These are phyloP conservation scores for Colletotrichum theobromicola DNA, from an alignment of 2,329 filamentous ascomycete species.

Conservation along the genomic window DNA sequence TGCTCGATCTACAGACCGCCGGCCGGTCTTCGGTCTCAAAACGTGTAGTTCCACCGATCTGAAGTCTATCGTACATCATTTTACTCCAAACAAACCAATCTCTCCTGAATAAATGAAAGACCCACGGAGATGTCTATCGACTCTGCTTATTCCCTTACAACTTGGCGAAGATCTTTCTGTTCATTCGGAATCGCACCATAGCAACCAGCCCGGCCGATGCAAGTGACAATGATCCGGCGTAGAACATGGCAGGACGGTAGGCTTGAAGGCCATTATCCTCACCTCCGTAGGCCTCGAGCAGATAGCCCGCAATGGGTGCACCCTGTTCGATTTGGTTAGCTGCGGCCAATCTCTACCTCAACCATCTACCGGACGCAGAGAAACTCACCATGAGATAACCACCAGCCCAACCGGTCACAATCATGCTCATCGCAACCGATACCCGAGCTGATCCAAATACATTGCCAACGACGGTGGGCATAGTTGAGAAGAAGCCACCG, in stretches of 20 bases:
- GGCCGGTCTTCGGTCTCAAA: not conserved
- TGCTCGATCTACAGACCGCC: not conserved
- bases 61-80: not conserved
- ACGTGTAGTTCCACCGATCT: not conserved
- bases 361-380: not conserved
- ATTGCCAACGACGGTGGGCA: constrained; percentile 66
- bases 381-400: constrained; percentile 63
- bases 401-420: constrained; percentile 63
- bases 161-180: constrained; percentile 38
- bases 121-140: not conserved
- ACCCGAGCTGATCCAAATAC: constrained; percentile 62
- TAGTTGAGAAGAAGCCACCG: constrained; percentile 67
- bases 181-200: constrained; percentile 48
- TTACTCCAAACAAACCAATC: too few relatives aligned
- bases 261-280: constrained; percentile 52
- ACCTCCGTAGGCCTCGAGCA: constrained; percentile 61
- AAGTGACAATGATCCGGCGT: constrained; percentile 59
- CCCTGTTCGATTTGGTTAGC: constrained; percentile 35
- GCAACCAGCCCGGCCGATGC: constrained; percentile 47
- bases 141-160: constrained; percentile 25
- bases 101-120: not conserved
- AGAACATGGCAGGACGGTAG: constrained; percentile 67
- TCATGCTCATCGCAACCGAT: constrained; percentile 65
- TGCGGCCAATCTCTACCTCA: not conserved
- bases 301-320: constrained; percentile 64